Conservation (phyloP, 129 eudicot species). For the Flaveria robusta region DNA sequence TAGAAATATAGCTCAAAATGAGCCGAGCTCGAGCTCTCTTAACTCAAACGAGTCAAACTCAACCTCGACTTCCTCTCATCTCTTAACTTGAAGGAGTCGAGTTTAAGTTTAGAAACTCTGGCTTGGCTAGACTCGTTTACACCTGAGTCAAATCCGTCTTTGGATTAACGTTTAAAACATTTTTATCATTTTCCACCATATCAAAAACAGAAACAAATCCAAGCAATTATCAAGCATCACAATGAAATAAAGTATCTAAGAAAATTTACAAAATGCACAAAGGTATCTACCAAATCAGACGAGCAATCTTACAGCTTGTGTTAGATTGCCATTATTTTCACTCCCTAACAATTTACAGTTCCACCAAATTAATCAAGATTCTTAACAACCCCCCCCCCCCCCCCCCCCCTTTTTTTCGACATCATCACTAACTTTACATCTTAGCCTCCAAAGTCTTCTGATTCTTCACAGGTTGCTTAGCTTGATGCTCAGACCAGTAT, state of each 20-base stretch:
- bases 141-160: no score
- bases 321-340: slow-evolving; percentile 51
- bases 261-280: slow-evolving; percentile 40
- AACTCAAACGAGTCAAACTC: no score
- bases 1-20: no score
- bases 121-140: no score
- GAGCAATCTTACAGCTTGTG: slow-evolving; percentile 34
- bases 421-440: slow-evolving; percentile 44
- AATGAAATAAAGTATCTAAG: slow-evolving; percentile 22
- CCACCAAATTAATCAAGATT: slow-evolving; percentile 39
- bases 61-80: no score
- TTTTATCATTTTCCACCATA: not conserved
- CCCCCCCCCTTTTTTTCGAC: slow-evolving; percentile 28
- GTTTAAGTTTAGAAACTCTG: no score
- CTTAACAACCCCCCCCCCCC: slow-evolving; percentile 12
- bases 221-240: not conserved
- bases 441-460: slow-evolving; percentile 44
- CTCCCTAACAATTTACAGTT: slow-evolving; percentile 51
- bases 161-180: not conserved
- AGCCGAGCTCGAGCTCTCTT: no score
- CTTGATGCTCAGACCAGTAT: slow-evolving; percentile 86
- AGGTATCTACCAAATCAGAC: slow-evolving; percentile 27
- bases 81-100: no score
- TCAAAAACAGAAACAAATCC: not conserved
- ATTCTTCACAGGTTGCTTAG: slow-evolving; percentile 73